A percentile compares a stretch with the other conserved stretches of the same genome.
Evolutionary conservation across 2,329 filamentous ascomycete genomes (phyloP).

Genomic region (Ceratocystis alfenasii): DNA sequence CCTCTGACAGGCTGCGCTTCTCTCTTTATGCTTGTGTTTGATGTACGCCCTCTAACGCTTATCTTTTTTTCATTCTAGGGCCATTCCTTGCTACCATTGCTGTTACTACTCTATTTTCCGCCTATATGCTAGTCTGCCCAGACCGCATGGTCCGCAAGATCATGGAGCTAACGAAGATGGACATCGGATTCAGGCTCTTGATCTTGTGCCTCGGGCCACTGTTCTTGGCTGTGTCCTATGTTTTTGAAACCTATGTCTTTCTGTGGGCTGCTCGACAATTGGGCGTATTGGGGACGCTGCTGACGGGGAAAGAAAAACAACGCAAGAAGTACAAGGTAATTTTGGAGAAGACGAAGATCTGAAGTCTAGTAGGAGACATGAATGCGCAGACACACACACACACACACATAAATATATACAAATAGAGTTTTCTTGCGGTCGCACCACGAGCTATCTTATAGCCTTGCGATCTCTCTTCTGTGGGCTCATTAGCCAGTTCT

Average conservation of each 20-base stretch:
- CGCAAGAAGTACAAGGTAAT: slow-evolving; percentile 83
- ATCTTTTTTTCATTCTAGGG: slow-evolving; percentile 38
- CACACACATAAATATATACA: too few species aligned
- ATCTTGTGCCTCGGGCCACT: slow-evolving; percentile 57
- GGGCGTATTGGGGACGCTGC: neutral
- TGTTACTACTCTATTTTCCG: slow-evolving; percentile 52
- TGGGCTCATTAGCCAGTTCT: too few species aligned
- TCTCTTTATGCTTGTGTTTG: too few species aligned
- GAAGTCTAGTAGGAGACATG: neutral
- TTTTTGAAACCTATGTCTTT: slow-evolving; percentile 60
- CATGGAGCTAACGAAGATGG: slow-evolving; percentile 80
- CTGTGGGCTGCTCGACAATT: slow-evolving; percentile 38
- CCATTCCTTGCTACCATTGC: slow-evolving; percentile 74
- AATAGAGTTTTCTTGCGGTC: too few species aligned
- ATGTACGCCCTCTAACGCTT: slow-evolving; percentile 1
- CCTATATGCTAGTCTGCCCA: slow-evolving; percentile 72
- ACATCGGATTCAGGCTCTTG: slow-evolving; percentile 57
- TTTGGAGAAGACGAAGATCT: slow-evolving; percentile 38
- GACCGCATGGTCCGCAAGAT: slow-evolving; percentile 53
- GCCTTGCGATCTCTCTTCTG: too few species aligned
- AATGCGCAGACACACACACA: too few species aligned
- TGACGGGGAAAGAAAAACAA: slow-evolving; percentile 55
- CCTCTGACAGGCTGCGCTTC: too few species aligned
- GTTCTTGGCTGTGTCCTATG: slow-evolving; percentile 58
- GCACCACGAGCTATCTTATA: too few species aligned